These are phyloP conservation scores for Trichoderma atrobrunneum DNA, from an alignment of 2,329 filamentous ascomycete genomes.

Conservation along the genomic window DNA sequence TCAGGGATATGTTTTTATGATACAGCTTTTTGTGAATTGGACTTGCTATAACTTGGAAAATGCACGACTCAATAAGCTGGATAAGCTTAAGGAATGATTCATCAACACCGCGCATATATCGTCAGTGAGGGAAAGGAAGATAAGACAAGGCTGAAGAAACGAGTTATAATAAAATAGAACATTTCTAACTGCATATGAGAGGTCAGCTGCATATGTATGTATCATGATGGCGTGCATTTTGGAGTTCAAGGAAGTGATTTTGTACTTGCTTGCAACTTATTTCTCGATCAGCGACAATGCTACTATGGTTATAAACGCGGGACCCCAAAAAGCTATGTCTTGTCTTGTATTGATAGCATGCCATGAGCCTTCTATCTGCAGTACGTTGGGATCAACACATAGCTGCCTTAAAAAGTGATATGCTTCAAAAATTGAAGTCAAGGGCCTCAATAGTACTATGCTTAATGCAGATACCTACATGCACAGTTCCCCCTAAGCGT, in stretches of 20 bases:
- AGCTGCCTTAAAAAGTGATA: background rate
- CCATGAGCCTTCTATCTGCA: no score
- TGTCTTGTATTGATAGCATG: no score
- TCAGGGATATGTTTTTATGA: background rate
- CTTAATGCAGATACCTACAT: background rate
- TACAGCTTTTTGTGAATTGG: background rate
- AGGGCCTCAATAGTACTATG: background rate
- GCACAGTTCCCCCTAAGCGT: background rate
- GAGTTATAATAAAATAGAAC: background rate
- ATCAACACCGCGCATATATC: background rate
- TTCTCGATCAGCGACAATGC: no score
- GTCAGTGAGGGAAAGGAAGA: background rate
- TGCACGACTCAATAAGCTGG: background rate
- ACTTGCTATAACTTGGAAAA: background rate
- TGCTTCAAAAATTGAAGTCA: background rate
- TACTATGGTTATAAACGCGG: no score
- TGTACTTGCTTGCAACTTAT: no score
- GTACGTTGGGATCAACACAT: no score
- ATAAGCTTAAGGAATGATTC: background rate
- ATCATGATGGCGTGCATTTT: no score
- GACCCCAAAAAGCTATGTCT: no score
- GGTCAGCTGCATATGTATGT: no score
- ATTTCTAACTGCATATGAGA: no score
- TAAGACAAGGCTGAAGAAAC: background rate
- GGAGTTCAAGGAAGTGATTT: no score